Base-by-base conservation (phyloP, 768 basidiomycete species). In the Mycena polygramma region DNA sequence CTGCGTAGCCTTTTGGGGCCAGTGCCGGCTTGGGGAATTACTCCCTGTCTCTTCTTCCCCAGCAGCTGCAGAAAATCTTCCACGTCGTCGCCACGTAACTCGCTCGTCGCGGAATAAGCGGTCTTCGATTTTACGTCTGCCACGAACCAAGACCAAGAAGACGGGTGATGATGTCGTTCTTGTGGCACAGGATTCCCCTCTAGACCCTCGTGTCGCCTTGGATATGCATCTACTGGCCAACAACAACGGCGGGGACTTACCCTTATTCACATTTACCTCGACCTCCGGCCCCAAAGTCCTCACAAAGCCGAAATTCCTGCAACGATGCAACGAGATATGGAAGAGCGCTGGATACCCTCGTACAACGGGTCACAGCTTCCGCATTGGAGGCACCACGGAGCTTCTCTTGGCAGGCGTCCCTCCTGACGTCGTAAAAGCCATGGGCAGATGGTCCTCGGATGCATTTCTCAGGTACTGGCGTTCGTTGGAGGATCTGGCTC, bases 381-480 rank as follows among this genome's bases (percentile, higher is more conserved):
- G 63, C 19, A 74, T 74, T 2, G 70, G 66, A 7, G 57, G 74
- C 0, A 68, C 70, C 1, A 73, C 71, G 13, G 71, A 73, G 35
- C 52, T 73, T 2, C 52, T 73, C 1, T 6, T 73, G 2, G 54
- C 55, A 6, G 68, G 71, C 2, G 71, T 73, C 0, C 17, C 68
- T 0, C 68, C 71, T 0, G 43, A 64, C 14, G 64, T 73, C 4
- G 63, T 73, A 0, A 64, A 62, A n/a, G 53, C 57, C 4, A 69
- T 62, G 59, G 71, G 71, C 1, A 55, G 68, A 11, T 73, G 71
- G 71, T 64, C 62, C 13, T 73, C 71, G 1, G 70, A 73, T 17
- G 67, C 77, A 5, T 80, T 78, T 22, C 74, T 77, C 0, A 36
- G 22, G 17, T 81, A 80, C 52, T 79, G 77, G 79, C 55, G 68